Conservation (phyloP, 106 monocot genomes). For the Dendrobium chrysotoxum region DNA sequence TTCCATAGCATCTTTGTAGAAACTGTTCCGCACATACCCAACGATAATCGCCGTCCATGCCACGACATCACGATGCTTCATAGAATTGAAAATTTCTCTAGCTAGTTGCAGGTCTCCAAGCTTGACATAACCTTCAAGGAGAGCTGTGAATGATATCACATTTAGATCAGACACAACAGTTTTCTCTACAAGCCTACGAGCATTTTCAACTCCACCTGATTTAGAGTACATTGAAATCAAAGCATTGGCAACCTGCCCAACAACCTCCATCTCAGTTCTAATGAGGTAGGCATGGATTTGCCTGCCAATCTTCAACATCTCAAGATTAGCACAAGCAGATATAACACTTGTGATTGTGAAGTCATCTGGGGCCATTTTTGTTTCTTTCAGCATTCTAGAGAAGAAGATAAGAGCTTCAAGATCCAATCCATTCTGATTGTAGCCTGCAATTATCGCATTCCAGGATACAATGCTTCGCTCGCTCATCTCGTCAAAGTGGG, state of each 20-base stretch:
- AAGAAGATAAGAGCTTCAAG: conserved; percentile 60
- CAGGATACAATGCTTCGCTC: conserved; percentile 60
- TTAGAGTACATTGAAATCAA: conserved; percentile 92
- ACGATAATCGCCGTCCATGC: conserved; percentile 98
- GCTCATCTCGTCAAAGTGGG: conserved; percentile 54
- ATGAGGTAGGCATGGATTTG: conserved; percentile 63
- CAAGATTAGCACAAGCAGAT: conserved; percentile 70
- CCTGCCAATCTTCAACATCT: conserved; percentile 42
- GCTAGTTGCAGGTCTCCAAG: conserved; percentile 55
- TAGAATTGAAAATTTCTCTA: conserved; percentile 63
- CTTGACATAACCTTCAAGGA: conserved; percentile 87
- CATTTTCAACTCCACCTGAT: conserved; percentile 53
- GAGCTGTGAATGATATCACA: conserved; percentile 74
- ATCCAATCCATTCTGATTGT: conserved; percentile 70
- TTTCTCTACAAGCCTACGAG: conserved; percentile 33
- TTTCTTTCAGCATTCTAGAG: conserved; percentile 44
- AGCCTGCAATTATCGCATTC: conserved; percentile 86
- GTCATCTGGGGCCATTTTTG: conserved; percentile 35
- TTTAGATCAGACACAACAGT: conserved; percentile 22
- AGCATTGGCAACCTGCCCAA: conserved; percentile 69
- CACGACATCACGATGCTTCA: conserved; percentile 71
- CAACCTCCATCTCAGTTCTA: conserved; percentile 26
- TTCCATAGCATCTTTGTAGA: conserved; percentile 54
- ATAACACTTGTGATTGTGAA: conserved; percentile 71
- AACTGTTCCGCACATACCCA: conserved; percentile 73